Evolutionary conservation across 345 rosid genomes (phyloP).

Genomic region (Rhodamnia argentea): DNA sequence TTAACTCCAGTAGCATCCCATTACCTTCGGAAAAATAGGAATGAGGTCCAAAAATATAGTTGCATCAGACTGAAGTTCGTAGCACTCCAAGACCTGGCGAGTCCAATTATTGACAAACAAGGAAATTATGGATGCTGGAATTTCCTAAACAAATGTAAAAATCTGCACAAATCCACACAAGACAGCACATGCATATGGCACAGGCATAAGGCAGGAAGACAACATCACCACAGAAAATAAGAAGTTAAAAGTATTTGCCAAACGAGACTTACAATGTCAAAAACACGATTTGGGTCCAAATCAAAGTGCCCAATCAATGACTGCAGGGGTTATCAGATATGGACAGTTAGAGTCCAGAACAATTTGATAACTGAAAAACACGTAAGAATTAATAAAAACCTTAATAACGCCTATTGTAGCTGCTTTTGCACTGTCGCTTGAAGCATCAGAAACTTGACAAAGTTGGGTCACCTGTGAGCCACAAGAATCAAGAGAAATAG

Average conservation of each 20-base stretch:
- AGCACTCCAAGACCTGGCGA: conserved; percentile 87
- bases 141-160: background rate
- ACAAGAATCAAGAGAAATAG: background rate
- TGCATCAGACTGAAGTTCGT: conserved; percentile 76
- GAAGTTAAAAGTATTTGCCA: background rate
- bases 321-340: conserved; percentile 36
- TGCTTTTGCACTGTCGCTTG: conserved; percentile 49
- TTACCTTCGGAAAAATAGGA: conserved; percentile 95
- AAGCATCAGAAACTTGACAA: conserved; percentile 66
- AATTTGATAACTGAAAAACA: background rate
- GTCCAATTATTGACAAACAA: conserved; percentile 9
- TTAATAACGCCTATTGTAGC: conserved; percentile 89
- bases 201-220: background rate
- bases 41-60: conserved; percentile 65
- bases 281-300: conserved; percentile 98
- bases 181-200: background rate
- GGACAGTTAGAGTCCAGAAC: conserved; percentile 2
- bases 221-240: background rate
- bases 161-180: background rate
- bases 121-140: conserved; percentile 1
- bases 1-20: background rate
- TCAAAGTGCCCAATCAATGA: conserved; percentile 98
- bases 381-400: conserved; percentile 30
- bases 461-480: conserved; percentile 75
- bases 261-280: conserved; percentile 77